Conservation (phyloP, 805 yeast genomes). For the Metschnikowia colocasiae region DNA sequence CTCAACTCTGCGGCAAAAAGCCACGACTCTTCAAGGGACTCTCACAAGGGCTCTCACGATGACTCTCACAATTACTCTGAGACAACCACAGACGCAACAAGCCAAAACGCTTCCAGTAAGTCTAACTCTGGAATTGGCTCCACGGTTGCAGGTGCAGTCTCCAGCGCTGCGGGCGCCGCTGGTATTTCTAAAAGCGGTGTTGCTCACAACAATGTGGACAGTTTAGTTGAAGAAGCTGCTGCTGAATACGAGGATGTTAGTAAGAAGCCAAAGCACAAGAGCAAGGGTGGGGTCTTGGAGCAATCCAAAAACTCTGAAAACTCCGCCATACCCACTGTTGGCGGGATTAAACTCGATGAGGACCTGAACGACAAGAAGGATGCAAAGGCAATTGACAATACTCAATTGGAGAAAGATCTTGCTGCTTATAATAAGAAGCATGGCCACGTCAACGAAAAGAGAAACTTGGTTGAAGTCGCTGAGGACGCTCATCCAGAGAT, state of each 20-base stretch:
- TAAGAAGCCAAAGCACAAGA: slow-evolving; percentile 11
- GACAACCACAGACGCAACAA: neutral
- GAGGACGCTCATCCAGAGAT: slow-evolving; percentile 20
- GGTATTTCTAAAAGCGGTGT: slow-evolving; percentile 10
- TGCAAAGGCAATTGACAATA: slow-evolving; percentile 12
- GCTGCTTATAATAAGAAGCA: slow-evolving; percentile 28
- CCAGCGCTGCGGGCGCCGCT: slow-evolving; percentile 20
- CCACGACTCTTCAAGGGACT: neutral
- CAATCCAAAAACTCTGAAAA: slow-evolving; percentile 1
- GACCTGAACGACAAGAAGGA: slow-evolving; percentile 7
- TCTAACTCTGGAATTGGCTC: slow-evolving; percentile 9
- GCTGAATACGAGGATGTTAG: slow-evolving; percentile 8
- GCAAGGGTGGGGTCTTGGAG: slow-evolving; percentile 9
- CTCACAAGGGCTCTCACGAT: too few species aligned
- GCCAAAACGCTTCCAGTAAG: neutral
- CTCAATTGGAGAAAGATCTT: slow-evolving; percentile 22
- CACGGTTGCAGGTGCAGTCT: slow-evolving; percentile 19
- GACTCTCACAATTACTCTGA: too few species aligned
- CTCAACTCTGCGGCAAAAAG: neutral
- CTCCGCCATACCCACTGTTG: slow-evolving; percentile 1
- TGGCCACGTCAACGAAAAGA: slow-evolving; percentile 20
- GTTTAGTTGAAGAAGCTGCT: slow-evolving; percentile 22
- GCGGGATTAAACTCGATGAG: slow-evolving; percentile 2
- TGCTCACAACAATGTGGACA: slow-evolving; percentile 14
- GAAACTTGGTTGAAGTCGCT: slow-evolving; percentile 28